Evolutionary conservation across 1,284 basidiomycete species (phyloP).

Genomic region (Cryptococcus sp.): DNA sequence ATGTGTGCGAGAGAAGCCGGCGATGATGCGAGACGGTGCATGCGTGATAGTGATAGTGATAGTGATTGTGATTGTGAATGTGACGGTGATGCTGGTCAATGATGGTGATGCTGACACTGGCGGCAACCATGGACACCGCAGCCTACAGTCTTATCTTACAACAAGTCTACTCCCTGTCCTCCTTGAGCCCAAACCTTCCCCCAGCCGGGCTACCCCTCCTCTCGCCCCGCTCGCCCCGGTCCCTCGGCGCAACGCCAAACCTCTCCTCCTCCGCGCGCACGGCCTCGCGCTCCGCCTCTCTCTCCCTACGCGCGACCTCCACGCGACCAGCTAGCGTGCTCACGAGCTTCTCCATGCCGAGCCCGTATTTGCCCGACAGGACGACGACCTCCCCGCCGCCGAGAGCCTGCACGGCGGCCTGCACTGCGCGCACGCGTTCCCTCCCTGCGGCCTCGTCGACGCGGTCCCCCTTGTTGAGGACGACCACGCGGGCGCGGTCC

Average conservation of each 20-base stretch:
- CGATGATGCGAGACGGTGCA: too few species aligned
- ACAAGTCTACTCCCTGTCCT: neutral
- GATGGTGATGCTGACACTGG: too few species aligned
- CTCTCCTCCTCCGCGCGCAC: neutral
- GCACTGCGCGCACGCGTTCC: slow-evolving; percentile 50
- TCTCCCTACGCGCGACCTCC: slow-evolving; percentile 53
- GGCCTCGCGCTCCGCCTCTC: slow-evolving; percentile 1
- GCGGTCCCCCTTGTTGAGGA: slow-evolving; percentile 93
- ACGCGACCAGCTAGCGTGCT: slow-evolving; percentile 64
- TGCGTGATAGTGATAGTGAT: too few species aligned
- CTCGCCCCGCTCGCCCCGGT: neutral
- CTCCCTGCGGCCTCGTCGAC: slow-evolving; percentile 53
- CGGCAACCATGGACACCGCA: neutral
- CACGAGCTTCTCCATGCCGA: slow-evolving; percentile 69
- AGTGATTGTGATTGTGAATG: too few species aligned
- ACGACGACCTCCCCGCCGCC: slow-evolving; percentile 67
- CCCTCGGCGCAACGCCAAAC: neutral
- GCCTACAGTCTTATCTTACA: too few species aligned
- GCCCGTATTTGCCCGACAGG: slow-evolving; percentile 72
- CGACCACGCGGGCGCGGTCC: slow-evolving; percentile 68
- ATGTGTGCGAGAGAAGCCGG: too few species aligned
- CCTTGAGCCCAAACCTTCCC: neutral
- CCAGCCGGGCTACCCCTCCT: neutral
- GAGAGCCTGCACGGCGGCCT: slow-evolving; percentile 32
- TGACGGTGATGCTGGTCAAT: too few species aligned